Percentiles rank a stretch among this genome's conserved stretches.
These are phyloP conservation scores for Lentinula sp. DNA, from an alignment of 768 basidiomycete species.

Conservation along the genomic window DNA sequence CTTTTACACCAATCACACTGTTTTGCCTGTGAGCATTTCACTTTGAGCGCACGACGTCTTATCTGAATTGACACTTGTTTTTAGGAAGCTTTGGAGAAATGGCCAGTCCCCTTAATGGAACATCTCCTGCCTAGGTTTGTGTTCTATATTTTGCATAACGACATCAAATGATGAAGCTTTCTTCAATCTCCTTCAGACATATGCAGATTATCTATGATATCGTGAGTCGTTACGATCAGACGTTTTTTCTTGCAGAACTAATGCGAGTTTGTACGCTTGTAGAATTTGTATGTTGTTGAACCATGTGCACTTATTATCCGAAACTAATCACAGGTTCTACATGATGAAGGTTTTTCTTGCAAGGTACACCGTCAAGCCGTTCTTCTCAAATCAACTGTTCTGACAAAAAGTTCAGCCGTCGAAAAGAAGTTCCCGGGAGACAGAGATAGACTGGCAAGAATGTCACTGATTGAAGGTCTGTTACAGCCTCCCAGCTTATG, in stretches of 20 bases:
- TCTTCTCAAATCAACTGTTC: background rate
- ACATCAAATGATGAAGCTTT: background rate
- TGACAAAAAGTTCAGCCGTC: constrained; percentile 43
- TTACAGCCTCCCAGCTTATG: background rate
- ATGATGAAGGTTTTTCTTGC: constrained; percentile 48
- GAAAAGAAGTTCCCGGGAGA: constrained; percentile 90
- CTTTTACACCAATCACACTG: constrained; percentile 95
- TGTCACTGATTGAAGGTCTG: constrained; percentile 89
- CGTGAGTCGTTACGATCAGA: constrained; percentile 35
- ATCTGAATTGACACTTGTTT: background rate
- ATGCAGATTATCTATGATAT: constrained; percentile 93
- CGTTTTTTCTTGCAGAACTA: background rate
- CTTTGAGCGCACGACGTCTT: background rate
- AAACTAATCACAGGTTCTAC: background rate
- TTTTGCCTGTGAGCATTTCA: constrained; percentile 62
- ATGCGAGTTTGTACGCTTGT: background rate
- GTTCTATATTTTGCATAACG: background rate
- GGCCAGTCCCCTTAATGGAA: constrained; percentile 85
- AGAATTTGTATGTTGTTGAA: constrained; percentile 1
- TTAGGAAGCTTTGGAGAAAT: constrained; percentile 84
- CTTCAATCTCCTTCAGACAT: constrained; percentile 38
- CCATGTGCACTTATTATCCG: background rate
- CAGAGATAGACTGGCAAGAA: constrained; percentile 68
- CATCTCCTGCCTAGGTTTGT: constrained; percentile 71
- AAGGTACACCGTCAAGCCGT: constrained; percentile 37